phyloP scores from a whole-genome alignment of 192 early-diverging fungal genomes.

The Fimicolochytrium jonesii region DNA sequence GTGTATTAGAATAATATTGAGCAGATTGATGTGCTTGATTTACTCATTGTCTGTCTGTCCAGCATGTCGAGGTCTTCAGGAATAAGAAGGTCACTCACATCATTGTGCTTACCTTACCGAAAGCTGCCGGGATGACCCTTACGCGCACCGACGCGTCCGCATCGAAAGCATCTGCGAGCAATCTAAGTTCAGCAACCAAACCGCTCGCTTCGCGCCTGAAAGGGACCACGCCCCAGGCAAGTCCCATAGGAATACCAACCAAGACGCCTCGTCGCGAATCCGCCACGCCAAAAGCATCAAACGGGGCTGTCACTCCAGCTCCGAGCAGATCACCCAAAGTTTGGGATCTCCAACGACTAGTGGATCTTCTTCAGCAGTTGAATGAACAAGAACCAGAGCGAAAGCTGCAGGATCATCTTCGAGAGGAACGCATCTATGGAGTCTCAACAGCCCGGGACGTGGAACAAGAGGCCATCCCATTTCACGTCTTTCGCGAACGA shows the following conservation, averaged over 20 bases:
- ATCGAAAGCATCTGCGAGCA: not conserved
- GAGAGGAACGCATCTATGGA: slow-evolving; percentile 23
- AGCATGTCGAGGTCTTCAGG: slow-evolving; percentile 6
- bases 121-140: not conserved
- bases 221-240: no score
- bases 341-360: not conserved
- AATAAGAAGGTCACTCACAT: slow-evolving; percentile 21
- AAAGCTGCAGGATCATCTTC: slow-evolving; percentile 24
- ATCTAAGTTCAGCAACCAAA: not conserved
- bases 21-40: not conserved
- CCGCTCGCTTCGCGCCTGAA: not conserved
- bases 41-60: not conserved
- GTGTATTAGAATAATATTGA: not conserved
- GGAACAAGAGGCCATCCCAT: not conserved
- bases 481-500: slow-evolving; percentile 8
- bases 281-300: no score
- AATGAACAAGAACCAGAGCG: not conserved
- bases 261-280: no score
- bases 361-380: not conserved
- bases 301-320: not conserved
- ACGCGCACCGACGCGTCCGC: not conserved
- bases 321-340: not conserved
- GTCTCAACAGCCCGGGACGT: slow-evolving; percentile 11
- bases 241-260: no score
- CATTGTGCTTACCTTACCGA: not conserved